Evolutionary conservation across 768 basidiomycete species (phyloP).

Genomic region (Hericium rajendrae): DNA sequence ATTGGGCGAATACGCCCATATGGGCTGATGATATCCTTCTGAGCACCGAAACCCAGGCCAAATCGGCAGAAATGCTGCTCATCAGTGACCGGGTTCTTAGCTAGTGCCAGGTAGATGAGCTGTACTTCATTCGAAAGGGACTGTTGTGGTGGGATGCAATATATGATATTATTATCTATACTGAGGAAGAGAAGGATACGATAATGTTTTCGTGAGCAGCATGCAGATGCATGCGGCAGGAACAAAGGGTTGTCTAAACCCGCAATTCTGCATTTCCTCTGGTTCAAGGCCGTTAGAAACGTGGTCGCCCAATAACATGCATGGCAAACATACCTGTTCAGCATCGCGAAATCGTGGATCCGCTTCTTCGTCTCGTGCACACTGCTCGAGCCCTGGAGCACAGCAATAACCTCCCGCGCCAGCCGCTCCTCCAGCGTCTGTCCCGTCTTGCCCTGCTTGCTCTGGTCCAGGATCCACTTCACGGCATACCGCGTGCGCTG

Average conservation of each 20-base stretch:
- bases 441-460: constrained; percentile 40
- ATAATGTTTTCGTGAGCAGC: no score
- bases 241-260: neutral
- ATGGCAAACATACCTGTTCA: constrained; percentile 53
- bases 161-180: no score
- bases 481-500: constrained; percentile 68
- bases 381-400: constrained; percentile 51
- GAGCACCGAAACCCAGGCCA: no score
- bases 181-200: no score
- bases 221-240: no score
- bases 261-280: constrained; percentile 12
- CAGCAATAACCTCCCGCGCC: constrained; percentile 67
- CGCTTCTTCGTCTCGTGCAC: constrained; percentile 54
- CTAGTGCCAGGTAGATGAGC: no score
- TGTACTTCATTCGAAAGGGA: no score
- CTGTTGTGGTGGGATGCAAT: no score
- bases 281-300: neutral
- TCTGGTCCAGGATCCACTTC: constrained; percentile 59
- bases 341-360: constrained; percentile 60
- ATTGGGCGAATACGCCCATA: no score
- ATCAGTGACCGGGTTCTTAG: no score
- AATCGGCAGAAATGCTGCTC: no score
- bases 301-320: neutral
- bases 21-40: no score
- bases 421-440: constrained; percentile 57